Evolutionary conservation across 1,284 basidiomycete genomes (phyloP).

Genomic region (Boletus smithii): DNA sequence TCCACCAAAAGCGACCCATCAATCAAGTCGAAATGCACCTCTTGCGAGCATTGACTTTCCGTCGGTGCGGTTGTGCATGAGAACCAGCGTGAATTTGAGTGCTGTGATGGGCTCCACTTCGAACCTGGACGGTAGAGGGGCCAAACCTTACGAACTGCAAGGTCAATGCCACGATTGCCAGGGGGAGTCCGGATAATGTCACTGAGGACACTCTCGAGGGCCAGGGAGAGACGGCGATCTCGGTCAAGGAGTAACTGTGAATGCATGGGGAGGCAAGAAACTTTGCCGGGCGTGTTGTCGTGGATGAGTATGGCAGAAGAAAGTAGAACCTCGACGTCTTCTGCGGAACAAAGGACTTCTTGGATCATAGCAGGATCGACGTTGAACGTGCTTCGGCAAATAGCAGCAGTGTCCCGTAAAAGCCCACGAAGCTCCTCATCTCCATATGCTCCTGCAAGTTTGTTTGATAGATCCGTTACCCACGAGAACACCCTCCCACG

Average conservation of each 20-base stretch:
- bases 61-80: conserved; percentile 20
- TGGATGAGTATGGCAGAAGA: conserved; percentile 36
- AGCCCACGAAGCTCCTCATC: conserved; percentile 28
- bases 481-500: conserved; percentile 37
- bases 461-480: conserved; percentile 33
- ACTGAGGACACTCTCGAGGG: conserved; percentile 23
- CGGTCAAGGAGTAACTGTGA: conserved; percentile 24
- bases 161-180: conserved; percentile 30
- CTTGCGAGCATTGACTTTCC: conserved; percentile 11
- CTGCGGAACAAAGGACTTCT: conserved; percentile 20
- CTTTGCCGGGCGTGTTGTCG: conserved; percentile 27
- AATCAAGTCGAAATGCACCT: conserved; percentile 40
- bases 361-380: conserved; percentile 27
- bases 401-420: conserved; percentile 36
- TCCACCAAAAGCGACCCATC: conserved; percentile 42
- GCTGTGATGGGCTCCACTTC: conserved; percentile 31
- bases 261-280: conserved; percentile 3
- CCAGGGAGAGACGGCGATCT: conserved; percentile 31
- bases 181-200: conserved; percentile 8
- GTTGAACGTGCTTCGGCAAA: conserved; percentile 42
- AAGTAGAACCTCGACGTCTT: conserved; percentile 34
- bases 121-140: conserved; percentile 30
- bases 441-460: conserved; percentile 20
- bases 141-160: conserved; percentile 39
- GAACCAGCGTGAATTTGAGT: conserved; percentile 39